Evolutionary conservation across 2,329 filamentous ascomycete species (phyloP).

Genomic region (Nothomitra cinnamomea): DNA sequence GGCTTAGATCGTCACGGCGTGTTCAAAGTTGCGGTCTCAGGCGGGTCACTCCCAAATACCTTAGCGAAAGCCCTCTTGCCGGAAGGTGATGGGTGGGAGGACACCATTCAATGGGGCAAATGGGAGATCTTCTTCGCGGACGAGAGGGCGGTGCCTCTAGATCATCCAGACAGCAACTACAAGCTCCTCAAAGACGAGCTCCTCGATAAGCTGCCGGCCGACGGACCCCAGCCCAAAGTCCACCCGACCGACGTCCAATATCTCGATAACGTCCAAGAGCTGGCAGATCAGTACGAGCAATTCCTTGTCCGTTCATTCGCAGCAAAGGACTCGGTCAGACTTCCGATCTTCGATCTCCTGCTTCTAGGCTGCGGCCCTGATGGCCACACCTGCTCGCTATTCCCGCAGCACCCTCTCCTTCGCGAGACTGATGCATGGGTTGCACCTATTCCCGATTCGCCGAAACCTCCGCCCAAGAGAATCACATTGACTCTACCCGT

Average conservation of each 20-base stretch:
- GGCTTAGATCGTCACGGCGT: conserved; percentile 62
- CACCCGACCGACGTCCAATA: conserved; percentile 58
- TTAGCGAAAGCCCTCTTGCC: conserved; percentile 70
- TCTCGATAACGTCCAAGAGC: conserved; percentile 68
- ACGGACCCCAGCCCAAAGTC: conserved; percentile 49
- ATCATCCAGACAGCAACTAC: conserved; percentile 92
- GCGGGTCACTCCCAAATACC: conserved; percentile 78
- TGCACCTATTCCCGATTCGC: conserved; percentile 76
- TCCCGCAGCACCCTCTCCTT: conserved; percentile 75
- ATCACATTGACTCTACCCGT: conserved; percentile 90
- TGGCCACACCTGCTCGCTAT: conserved; percentile 92
- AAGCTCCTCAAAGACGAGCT: conserved; percentile 72
- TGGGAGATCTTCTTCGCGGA: conserved; percentile 99
- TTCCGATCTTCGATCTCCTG: conserved; percentile 88
- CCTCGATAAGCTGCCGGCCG: conserved; percentile 67
- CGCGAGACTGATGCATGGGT: conserved; percentile 86
- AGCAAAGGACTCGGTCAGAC: conserved; percentile 78
- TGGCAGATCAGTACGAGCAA: conserved; percentile 89
- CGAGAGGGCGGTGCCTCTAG: conserved; percentile 82
- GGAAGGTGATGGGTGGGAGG: conserved; percentile 27
- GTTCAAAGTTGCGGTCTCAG: conserved; percentile 88
- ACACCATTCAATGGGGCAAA: conserved; percentile 56
- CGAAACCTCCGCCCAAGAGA: conserved; percentile 79
- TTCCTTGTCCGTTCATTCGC: conserved; percentile 73
- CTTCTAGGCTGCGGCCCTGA: conserved; percentile 89